Conservation (phyloP, 2,329 filamentous ascomycete species). For the Botryotinia globosa region DNA sequence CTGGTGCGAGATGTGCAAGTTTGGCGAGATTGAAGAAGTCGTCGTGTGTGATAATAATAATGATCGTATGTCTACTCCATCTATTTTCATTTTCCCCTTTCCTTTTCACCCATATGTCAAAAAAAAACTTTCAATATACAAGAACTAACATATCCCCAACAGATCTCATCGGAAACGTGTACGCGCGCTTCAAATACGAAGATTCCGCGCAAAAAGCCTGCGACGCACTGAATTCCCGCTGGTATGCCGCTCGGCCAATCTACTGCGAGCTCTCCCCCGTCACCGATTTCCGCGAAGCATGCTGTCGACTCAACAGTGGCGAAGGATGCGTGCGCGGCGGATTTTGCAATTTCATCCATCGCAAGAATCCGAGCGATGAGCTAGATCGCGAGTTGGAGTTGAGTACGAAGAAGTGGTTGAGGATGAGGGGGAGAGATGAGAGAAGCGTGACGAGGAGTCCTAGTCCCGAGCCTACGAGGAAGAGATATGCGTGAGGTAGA, state of each 20-base stretch:
- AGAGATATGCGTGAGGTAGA: constrained; percentile 53
- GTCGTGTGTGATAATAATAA: constrained; percentile 99
- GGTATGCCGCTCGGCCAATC: constrained; percentile 95
- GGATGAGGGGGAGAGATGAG: constrained; percentile 76
- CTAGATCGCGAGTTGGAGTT: constrained; percentile 84
- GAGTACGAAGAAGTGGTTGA: constrained; percentile 94
- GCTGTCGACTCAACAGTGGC: constrained; percentile 88
- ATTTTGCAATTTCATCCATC: constrained; percentile 99
- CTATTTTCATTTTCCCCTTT: not conserved
- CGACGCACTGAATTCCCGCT: constrained; percentile 88
- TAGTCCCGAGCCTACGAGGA: constrained; percentile 77
- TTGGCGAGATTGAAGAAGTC: constrained; percentile 93
- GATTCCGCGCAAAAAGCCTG: constrained; percentile 90
- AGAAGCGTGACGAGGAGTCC: constrained; percentile 79
- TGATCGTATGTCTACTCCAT: constrained; percentile 50
- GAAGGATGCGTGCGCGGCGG: constrained; percentile 94
- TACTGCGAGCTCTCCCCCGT: constrained; percentile 98
- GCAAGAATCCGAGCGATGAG: constrained; percentile 89
- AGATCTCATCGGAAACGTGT: constrained; percentile 98
- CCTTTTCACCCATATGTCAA: not conserved
- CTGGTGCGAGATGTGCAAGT: constrained; percentile 99
- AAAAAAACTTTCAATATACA: constrained; percentile 23
- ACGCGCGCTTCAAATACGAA: constrained; percentile 99
- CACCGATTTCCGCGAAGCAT: constrained; percentile 97
- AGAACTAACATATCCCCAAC: not conserved